A percentile compares a stretch with the other conserved stretches of the same genome.
phyloP scores from a whole-genome alignment of 345 rosid genomes.

The Microcos paniculata region DNA sequence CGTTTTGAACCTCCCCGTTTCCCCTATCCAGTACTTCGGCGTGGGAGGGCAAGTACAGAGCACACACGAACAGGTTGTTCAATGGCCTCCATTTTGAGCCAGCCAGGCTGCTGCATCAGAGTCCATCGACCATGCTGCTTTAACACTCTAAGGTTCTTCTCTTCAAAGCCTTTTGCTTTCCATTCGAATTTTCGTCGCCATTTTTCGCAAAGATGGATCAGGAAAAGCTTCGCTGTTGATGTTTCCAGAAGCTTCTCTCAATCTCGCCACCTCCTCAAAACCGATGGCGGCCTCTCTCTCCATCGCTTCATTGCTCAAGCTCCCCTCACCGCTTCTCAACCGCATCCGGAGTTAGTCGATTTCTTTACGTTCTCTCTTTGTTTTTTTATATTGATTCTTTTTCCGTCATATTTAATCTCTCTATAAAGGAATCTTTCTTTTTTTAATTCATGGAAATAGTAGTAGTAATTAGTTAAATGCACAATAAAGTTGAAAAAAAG shows the following conservation, averaged over 20 bases:
- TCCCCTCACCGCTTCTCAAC: constrained; percentile 40
- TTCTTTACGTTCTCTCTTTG: background rate
- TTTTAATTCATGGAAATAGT: no score
- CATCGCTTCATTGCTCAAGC: constrained; percentile 59
- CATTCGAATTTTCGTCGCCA: constrained; percentile 22
- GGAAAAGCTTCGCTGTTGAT: constrained; percentile 27
- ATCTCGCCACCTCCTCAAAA: constrained; percentile 27
- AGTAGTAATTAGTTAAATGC: background rate
- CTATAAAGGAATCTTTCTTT: background rate
- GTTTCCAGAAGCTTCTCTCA: constrained; percentile 51
- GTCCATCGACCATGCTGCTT: constrained; percentile 39
- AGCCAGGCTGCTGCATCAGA: constrained; percentile 41
- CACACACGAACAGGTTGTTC: constrained; percentile 1
- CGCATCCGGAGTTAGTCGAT: constrained; percentile 51
- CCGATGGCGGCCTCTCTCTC: constrained; percentile 49
- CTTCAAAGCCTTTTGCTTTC: constrained; percentile 29
- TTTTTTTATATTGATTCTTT: background rate
- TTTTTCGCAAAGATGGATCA: constrained; percentile 21
- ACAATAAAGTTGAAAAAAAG: background rate
- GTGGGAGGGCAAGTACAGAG: constrained; percentile 13
- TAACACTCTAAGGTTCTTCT: constrained; percentile 34
- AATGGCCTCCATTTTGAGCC: constrained; percentile 46
- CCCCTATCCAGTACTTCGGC: constrained; percentile 33
- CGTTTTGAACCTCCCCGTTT: constrained; percentile 24
- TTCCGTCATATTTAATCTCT: background rate